phyloP scores from a whole-genome alignment of 176 grass and related monocot genomes.

The Tuctoria greenei region DNA sequence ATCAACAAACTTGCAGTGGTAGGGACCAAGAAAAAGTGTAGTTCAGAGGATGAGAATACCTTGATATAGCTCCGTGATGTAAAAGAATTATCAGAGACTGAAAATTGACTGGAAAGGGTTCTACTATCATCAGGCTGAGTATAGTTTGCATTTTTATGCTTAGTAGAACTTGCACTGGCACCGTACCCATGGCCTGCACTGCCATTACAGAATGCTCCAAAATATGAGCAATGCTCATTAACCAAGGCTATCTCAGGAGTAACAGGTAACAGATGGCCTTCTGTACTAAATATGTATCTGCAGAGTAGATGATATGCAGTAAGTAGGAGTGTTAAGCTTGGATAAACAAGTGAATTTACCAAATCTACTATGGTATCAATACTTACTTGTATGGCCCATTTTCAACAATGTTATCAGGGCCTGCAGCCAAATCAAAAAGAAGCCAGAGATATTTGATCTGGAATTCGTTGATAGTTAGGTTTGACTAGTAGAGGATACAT shows the following conservation, averaged over 20 bases:
- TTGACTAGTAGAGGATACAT: constrained; percentile 16
- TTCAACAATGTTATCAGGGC: constrained; percentile 93
- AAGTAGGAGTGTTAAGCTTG: constrained; percentile 20
- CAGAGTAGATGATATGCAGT: constrained; percentile 28
- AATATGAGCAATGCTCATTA: constrained; percentile 85
- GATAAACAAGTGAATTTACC: constrained; percentile 28
- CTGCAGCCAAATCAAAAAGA: constrained; percentile 94
- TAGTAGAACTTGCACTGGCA: constrained; percentile 24
- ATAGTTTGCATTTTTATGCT: constrained; percentile 56
- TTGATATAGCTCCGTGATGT: constrained; percentile 62
- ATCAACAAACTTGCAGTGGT: background rate
- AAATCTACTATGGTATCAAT: constrained; percentile 22
- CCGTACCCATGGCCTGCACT: constrained; percentile 39
- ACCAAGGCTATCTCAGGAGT: constrained; percentile 79
- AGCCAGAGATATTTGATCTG: constrained; percentile 99
- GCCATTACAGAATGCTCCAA: constrained; percentile 82
- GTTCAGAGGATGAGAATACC: constrained; percentile 45
- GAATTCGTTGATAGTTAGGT: constrained; percentile 38
- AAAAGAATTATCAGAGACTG: constrained; percentile 44
- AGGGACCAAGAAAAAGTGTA: constrained; percentile 21
- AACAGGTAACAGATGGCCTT: constrained; percentile 88
- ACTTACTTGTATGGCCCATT: constrained; percentile 97
- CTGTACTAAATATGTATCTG: constrained; percentile 98
- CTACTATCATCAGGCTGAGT: constrained; percentile 36
- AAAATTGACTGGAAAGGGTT: constrained; percentile 32